Base-by-base conservation (phyloP, 1,284 basidiomycete species). In the Tylopilus orsonianus region DNA sequence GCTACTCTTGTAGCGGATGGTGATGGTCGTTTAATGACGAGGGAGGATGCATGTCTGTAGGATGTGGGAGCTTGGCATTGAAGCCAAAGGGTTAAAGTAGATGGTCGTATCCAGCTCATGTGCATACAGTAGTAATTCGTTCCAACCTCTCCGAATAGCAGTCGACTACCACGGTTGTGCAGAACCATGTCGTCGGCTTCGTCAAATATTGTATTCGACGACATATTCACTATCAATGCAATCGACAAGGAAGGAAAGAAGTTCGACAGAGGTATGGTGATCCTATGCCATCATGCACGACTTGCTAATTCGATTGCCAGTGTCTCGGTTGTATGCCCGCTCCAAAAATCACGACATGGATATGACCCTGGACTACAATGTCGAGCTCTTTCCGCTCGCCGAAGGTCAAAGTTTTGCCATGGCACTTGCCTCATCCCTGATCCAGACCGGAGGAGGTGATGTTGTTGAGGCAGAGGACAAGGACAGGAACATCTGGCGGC, bases 181-280 rank as follows among this genome's bases (percentile, higher is more conserved):
- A 29, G 38, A 40, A 42, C 29, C 42, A 90, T 89, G 86, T 70
- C 85, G 19, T 70, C 81, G 5, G 73, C 77, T 29, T 73, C 82
- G 26, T 88, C 88, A 2, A 87, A 79, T 62, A 79, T 92, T 56
- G 78, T 95, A 49, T 95, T 97, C 65, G 87, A 93, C 61, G 93
- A 96, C 68, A 84, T 93, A 26, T 96, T 97, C 71, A 87, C 81
- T 7, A 87, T 95, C 52, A 79, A 80, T 56, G 85, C 73, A 23
- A 90, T 96, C 43, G 90, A 97, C 75, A 85, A 85, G 65, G 93
- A 96, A 65, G 96, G 97, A 46, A 97, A 91, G 75, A 97, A 96
- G 70, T 97, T 97, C 60, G 95, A 97, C 70, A 77, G 95, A 85
- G 95, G 95, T 95, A 53, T 40, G 77, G 62, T 29, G 32, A 50